Percentiles rank a stretch among this genome's conserved stretches.
Evolutionary conservation across 2,329 filamentous ascomycete species (phyloP).

Genomic region (Nigrospora osmanthi): DNA sequence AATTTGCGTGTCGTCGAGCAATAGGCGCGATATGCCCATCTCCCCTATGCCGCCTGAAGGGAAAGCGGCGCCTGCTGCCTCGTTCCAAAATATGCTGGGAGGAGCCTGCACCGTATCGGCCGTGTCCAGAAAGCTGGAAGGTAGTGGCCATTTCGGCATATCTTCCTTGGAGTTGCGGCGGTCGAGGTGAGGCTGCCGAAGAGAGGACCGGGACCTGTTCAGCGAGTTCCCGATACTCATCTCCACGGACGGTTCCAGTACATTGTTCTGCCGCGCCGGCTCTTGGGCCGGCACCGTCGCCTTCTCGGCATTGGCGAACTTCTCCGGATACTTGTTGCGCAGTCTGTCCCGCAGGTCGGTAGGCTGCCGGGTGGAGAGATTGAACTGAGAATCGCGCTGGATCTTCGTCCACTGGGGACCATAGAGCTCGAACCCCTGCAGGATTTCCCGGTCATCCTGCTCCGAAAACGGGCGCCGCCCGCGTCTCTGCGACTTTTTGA

Average conservation of each 20-base stretch:
- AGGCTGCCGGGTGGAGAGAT: slow-evolving; percentile 50
- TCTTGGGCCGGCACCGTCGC: slow-evolving; percentile 39
- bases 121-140: slow-evolving; percentile 18
- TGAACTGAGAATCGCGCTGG: slow-evolving; percentile 49
- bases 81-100: slow-evolving; percentile 35
- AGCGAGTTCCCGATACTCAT: slow-evolving; percentile 41
- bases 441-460: slow-evolving; percentile 54
- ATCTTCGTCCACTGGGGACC: slow-evolving; percentile 61
- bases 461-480: slow-evolving; percentile 54
- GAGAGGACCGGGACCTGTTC: slow-evolving; percentile 26
- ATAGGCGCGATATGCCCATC: slow-evolving; percentile 54
- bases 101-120: slow-evolving; percentile 26
- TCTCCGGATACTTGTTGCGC: slow-evolving; percentile 54
- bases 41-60: slow-evolving; percentile 37
- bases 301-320: slow-evolving; percentile 50
- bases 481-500: slow-evolving; percentile 53
- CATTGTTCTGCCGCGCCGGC: slow-evolving; percentile 27
- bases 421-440: slow-evolving; percentile 50
- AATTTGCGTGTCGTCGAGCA: slow-evolving; percentile 43
- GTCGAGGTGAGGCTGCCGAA: slow-evolving; percentile 30
- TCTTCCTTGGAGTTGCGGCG: slow-evolving; percentile 38
- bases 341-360: slow-evolving; percentile 57
- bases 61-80: slow-evolving; percentile 26
- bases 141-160: slow-evolving; percentile 32
- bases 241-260: slow-evolving; percentile 43